Evolutionary conservation across 2,329 filamentous ascomycete genomes (phyloP).

Genomic region (Paecilomyces sp.): DNA sequence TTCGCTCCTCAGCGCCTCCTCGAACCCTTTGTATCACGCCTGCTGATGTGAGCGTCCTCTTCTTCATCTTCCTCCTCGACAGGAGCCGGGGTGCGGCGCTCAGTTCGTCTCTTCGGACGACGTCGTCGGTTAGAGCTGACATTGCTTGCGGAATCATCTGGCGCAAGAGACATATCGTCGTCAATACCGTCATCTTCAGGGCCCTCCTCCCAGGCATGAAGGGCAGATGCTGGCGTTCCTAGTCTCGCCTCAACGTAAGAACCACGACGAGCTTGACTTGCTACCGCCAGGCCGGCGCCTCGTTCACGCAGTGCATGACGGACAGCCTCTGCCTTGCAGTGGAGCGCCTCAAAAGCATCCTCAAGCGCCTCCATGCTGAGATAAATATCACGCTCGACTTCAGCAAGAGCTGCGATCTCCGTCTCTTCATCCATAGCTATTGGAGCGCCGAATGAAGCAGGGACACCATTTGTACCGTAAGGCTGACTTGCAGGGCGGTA

Average conservation of each 20-base stretch:
- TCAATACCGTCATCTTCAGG: conserved; percentile 40
- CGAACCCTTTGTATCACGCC: conserved; percentile 2
- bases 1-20: background rate
- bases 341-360: conserved; percentile 88
- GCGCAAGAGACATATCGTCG: conserved; percentile 38
- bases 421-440: conserved; percentile 92
- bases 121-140: conserved; percentile 40
- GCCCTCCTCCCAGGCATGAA: conserved; percentile 30
- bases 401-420: conserved; percentile 80
- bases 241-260: conserved; percentile 34
- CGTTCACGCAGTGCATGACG: conserved; percentile 74
- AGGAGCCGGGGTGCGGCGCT: conserved; percentile 41
- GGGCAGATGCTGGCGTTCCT: conserved; percentile 33
- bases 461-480: conserved; percentile 41
- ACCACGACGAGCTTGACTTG: conserved; percentile 38
- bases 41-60: conserved; percentile 14
- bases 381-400: conserved; percentile 90
- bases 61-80: conserved; percentile 43
- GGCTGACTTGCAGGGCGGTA: conserved; percentile 33
- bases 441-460: conserved; percentile 58
- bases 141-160: conserved; percentile 45
- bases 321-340: conserved; percentile 74
- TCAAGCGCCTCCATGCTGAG: conserved; percentile 89
- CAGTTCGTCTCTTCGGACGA: conserved; percentile 39
- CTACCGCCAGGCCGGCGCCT: conserved; percentile 62